Evolutionary conservation across 768 basidiomycete species (phyloP), one percentile per base, ranked within the genome.

Genomic region (Macrolepiota dolichaula): DNA sequence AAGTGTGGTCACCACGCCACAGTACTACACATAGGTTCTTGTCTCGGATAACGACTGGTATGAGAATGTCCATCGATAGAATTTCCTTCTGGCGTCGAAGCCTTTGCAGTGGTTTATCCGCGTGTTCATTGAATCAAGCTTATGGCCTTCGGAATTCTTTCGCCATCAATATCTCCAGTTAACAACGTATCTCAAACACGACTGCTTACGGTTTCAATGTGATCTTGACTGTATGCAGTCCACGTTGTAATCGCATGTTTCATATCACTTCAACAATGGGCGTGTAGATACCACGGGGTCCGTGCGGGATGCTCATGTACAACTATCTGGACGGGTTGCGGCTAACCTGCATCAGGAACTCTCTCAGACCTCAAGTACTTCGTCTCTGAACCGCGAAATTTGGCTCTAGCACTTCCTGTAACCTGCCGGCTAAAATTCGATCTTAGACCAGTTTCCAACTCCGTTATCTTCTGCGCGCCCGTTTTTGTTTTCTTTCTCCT

Each of bases 301-400:
- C 46, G 22, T 58, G 57, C 57, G 50, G 29, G 38, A 42, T 25
- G 35, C 57, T 58, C 57, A 58, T 58, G 57, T 50, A 13, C 32
- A 49, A 24, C 47, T 37, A 24, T 19, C 47, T 27, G 32, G 36
- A 37, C 17, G 36, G 22, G 32, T 13, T 49, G 37, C 25, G 38
- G n/a, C 47, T 15, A 13, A 25, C 22, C 36, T 36, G 17, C 19
- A 24, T 9, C 35, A 54, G 25, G 25, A 7, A 24, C 36, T 36
- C 35, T 54, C n/a, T 36, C 13, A 6, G 15, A 11, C 4, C 35
- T 38, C n/a, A 32, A 32, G 29, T 32, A 32, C 7, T 32, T 54
- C 37, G 36, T 54, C 19, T 19, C 32, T 19, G n/a, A 53, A 37
- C n/a, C 32, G 46, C 24, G 4, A 54, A 38, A n/a, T n/a, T n/a